A percentile compares a stretch with the other conserved stretches of the same genome.
phyloP scores from a whole-genome alignment of 1,284 basidiomycete species.

The Coniferiporia weirii region DNA sequence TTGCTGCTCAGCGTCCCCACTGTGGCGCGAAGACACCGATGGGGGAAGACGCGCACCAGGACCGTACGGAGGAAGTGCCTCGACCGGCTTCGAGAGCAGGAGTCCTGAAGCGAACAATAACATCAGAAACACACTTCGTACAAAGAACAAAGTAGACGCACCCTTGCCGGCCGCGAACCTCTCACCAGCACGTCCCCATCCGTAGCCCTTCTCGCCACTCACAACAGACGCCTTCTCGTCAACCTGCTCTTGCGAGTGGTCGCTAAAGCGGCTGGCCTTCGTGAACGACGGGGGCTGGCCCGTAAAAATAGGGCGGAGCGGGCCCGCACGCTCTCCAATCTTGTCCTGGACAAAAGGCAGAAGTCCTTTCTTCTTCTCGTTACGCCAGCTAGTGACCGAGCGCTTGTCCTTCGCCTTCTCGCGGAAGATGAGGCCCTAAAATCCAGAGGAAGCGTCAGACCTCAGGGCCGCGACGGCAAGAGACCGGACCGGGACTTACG shows the following conservation, averaged over 20 bases:
- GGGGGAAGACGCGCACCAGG: constrained; percentile 10
- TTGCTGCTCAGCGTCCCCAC: not conserved
- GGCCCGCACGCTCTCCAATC: constrained; percentile 22
- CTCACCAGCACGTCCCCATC: constrained; percentile 13
- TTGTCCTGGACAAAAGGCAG: constrained; percentile 45
- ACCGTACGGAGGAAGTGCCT: constrained; percentile 53
- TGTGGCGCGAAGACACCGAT: constrained; percentile 1
- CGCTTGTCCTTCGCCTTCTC: constrained; percentile 57
- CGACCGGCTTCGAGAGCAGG: constrained; percentile 48
- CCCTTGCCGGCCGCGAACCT: constrained; percentile 41
- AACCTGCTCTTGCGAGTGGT: no score
- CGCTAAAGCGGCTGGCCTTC: not conserved
- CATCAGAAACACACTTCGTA: not conserved
- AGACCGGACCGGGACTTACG: constrained; percentile 31
- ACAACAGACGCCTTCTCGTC: constrained; percentile 2
- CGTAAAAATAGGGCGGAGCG: constrained; percentile 37
- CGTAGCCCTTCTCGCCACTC: not conserved
- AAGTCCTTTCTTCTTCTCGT: constrained; percentile 46
- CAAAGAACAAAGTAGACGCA: constrained; percentile 25
- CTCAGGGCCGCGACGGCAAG: not conserved
- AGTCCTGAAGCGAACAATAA: constrained; percentile 29
- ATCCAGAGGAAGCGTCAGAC: not conserved
- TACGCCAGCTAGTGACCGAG: constrained; percentile 59
- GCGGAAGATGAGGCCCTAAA: constrained; percentile 58
- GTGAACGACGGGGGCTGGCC: constrained; percentile 37